Conservation (phyloP, 345 rosid species). For the Eucalyptus pauciflora region DNA sequence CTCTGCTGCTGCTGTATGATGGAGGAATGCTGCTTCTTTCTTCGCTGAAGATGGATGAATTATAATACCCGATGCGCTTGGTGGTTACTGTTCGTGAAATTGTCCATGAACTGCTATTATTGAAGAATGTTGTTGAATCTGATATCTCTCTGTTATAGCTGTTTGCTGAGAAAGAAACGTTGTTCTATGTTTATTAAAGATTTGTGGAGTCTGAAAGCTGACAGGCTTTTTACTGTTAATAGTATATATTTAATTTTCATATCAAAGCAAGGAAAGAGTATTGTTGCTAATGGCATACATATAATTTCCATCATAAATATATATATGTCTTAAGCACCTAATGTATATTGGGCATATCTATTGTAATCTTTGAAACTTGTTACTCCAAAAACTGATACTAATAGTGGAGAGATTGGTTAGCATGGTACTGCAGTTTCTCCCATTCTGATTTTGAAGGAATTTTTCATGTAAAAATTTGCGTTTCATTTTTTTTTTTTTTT, state of each 20-base stretch:
- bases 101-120: neutral
- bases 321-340: neutral
- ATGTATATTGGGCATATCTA: neutral
- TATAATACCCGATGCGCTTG: neutral
- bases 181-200: neutral
- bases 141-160: neutral
- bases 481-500: neutral
- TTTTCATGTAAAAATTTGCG: neutral
- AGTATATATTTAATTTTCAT: neutral
- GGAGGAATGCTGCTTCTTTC: conserved; percentile 34
- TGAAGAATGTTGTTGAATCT: neutral
- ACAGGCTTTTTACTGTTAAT: neutral
- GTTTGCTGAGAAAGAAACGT: neutral
- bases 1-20: conserved; percentile 32
- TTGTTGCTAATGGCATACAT: neutral
- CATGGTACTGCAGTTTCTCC: neutral
- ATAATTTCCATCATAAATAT: neutral
- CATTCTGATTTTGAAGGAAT: neutral
- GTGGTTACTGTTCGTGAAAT: neutral
- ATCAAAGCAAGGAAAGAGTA: neutral
- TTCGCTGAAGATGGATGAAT: neutral
- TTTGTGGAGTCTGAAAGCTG: neutral
- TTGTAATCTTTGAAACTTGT: neutral
- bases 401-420: neutral
- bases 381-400: neutral